phyloP scores from a whole-genome alignment of 352 stramenopile genomes.

The Globisporangium orthogonon region DNA sequence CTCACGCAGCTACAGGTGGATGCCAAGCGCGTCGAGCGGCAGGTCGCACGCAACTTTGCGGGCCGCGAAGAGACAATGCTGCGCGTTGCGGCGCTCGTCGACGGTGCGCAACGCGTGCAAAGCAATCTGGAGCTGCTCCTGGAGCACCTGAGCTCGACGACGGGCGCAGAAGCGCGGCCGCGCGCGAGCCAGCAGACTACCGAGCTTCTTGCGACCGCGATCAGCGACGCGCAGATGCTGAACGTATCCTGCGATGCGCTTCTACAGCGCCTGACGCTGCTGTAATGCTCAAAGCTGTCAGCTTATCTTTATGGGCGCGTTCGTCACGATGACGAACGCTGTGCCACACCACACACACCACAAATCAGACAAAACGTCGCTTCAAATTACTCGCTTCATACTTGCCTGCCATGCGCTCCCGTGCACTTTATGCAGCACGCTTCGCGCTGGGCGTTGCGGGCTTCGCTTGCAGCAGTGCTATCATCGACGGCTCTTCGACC shows the following conservation, averaged over 20 bases:
- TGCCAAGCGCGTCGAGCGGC: slow-evolving; percentile 25
- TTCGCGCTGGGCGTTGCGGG: neutral
- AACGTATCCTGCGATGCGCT: slow-evolving; percentile 16
- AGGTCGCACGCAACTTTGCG: slow-evolving; percentile 48
- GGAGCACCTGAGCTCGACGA: slow-evolving; percentile 25
- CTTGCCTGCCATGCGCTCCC: neutral
- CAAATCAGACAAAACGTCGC: too few species aligned
- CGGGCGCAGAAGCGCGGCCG: neutral
- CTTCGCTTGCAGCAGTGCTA: neutral
- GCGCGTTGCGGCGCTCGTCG: slow-evolving; percentile 32
- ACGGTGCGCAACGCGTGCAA: slow-evolving; percentile 25
- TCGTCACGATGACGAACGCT: too few species aligned
- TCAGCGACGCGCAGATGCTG: slow-evolving; percentile 21
- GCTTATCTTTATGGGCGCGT: too few species aligned
- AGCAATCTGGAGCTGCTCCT: slow-evolving; percentile 46
- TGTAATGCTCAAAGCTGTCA: neutral
- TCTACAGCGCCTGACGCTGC: slow-evolving; percentile 22
- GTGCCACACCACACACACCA: too few species aligned
- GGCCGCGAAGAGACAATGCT: slow-evolving; percentile 43
- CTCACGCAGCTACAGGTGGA: slow-evolving; percentile 31
- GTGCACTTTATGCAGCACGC: neutral
- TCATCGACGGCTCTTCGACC: neutral
- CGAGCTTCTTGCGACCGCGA: slow-evolving; percentile 18
- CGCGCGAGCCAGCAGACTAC: slow-evolving; percentile 18
- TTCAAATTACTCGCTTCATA: too few species aligned